Evolutionary conservation across 2,329 filamentous ascomycete species (phyloP), one percentile per base, ranked within the genome.

Genomic region (Camillea tinctor): DNA sequence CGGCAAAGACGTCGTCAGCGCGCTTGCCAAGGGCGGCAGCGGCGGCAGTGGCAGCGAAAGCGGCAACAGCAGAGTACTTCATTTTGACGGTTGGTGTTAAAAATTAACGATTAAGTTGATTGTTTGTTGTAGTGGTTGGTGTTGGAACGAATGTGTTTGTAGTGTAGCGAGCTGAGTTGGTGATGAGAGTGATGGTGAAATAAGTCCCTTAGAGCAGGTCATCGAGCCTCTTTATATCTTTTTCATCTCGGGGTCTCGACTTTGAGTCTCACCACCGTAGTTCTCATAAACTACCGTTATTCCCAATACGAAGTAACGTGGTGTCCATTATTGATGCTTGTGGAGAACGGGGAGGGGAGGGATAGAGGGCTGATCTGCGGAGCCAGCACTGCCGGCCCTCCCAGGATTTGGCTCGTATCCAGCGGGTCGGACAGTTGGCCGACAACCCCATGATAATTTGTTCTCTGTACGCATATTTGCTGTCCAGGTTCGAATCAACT

Each of bases 61-160:
- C 55, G 61, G 67, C 52, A 57, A 66, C 62, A 62, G 66, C 62
- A 62, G 62, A 20, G 64, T 66, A 64, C 66, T 69, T 66, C 71
- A 74, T 71, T 52, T 66, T 71, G 66, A 60, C 40, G 54, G 58
- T 63, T 30, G 49, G 17, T 50, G 36, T 44, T 44, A 17, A n/a
- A 44, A 44, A n/a, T 15, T 44, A 44, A 30, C 26, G 36, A 44
- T 44, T 44, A 44, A 6, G 17, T 15, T 44, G 4, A 44, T 44
- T 44, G 36, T n/a, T n/a, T n/a, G 36, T 44, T 9, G 36, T 30
- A 44, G 13, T 44, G 17, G n/a, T 5, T 44, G 13, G 5, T 6
- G 36, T 17, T 44, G 15, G 36, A 44, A 44, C 36, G 36, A 44
- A 44, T 44, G 36, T 44, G 13, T 44, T 3, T 44, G 36, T 44